phyloP scores from a whole-genome alignment of 2,329 filamentous ascomycete genomes.

The Alternaria rosae region DNA sequence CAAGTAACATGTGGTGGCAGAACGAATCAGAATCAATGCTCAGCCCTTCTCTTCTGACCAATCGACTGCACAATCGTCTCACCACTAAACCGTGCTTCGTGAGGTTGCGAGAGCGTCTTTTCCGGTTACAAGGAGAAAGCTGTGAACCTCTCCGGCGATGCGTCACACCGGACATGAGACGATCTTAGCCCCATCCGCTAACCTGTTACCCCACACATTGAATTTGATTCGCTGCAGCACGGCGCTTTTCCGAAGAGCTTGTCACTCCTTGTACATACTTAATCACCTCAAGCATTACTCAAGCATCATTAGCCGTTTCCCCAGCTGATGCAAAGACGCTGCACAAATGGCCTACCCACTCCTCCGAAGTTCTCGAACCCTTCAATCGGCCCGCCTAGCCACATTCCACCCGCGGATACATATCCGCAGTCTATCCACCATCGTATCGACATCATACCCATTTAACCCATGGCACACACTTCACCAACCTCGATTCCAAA shows the following conservation, averaged over 20 bases:
- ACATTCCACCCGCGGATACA: neutral
- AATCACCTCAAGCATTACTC: neutral
- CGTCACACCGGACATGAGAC: conserved; percentile 14
- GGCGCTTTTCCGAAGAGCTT: neutral
- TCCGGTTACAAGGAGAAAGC: neutral
- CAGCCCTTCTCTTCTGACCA: neutral
- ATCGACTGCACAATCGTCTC: too few species aligned
- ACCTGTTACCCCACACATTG: neutral
- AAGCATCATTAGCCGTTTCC: neutral
- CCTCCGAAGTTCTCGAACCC: neutral
- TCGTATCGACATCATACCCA: neutral
- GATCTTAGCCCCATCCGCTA: neutral
- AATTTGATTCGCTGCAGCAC: neutral
- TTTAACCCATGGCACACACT: neutral
- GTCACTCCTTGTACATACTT: neutral
- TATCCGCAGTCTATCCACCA: neutral
- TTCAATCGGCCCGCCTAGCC: neutral
- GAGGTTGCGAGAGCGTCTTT: neutral
- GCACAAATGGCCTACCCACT: neutral
- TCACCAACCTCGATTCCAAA: neutral
- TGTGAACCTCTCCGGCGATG: neutral
- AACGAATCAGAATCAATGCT: neutral
- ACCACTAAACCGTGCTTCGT: neutral
- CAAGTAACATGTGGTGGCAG: neutral
- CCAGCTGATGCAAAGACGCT: neutral